These are phyloP conservation scores for Linnemannia hyalina DNA, from an alignment of 192 early-diverging fungal genomes.

Conservation along the genomic window DNA sequence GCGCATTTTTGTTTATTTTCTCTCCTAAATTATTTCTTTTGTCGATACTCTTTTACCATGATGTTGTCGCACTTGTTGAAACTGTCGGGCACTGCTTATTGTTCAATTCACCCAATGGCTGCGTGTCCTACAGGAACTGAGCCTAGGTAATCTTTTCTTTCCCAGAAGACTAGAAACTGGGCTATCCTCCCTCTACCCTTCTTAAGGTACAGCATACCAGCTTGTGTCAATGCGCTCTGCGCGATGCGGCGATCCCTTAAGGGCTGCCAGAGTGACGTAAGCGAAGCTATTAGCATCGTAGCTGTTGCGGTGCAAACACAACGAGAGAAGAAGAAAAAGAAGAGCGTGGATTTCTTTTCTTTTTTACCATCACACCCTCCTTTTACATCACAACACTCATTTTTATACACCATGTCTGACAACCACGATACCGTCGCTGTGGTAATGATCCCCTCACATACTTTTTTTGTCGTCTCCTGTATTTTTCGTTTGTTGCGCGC, in stretches of 20 bases:
- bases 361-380: slow-evolving; percentile 15
- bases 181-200: background rate
- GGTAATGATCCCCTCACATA: slow-evolving; percentile 15
- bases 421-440: slow-evolving; percentile 48
- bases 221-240: background rate
- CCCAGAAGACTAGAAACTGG: no score
- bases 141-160: no score
- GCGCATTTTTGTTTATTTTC: no score
- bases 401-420: slow-evolving; percentile 40
- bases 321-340: background rate
- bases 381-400: background rate
- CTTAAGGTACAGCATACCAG: background rate
- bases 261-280: background rate
- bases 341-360: background rate
- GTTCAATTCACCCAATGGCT: no score
- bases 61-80: no score
- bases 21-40: no score
- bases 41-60: no score
- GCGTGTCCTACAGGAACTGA: no score
- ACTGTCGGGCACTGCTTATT: no score
- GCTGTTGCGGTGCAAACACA: background rate
- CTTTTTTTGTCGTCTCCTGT: background rate
- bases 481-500: slow-evolving; percentile 1
- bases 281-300: background rate
- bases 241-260: background rate